Evolutionary conservation across 768 basidiomycete genomes (phyloP), one percentile per base, ranked within the genome.

Genomic region (Mycena capillaripes): DNA sequence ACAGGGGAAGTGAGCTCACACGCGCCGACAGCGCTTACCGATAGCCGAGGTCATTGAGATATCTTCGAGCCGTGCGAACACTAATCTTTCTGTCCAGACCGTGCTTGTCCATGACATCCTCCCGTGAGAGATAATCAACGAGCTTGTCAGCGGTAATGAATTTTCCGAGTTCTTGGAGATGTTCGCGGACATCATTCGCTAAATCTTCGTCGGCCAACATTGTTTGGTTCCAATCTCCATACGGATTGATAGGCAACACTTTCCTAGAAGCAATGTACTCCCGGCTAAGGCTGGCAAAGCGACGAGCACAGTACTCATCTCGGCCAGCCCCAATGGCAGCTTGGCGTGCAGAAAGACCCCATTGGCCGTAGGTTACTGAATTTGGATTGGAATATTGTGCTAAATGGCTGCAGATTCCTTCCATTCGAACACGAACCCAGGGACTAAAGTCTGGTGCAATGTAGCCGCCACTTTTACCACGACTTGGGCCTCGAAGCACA

Each of bases 31-130:
- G 9, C 34, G 55, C 59, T 69, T 23, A 83, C 34, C 70, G 53
- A 50, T 78, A 81, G 4, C 72, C 76, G 48, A 81, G 55, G 8
- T 66, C 69, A 21, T 74, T 46, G 75, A 83, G 71, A 77, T 78
- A 83, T 4, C 69, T 30, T 23, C 70, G 69, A 9, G 80, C 82
- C 9, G 79, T 82, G 29, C 62, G 32, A 21, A 76, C 55, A 29
- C 72, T 73, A 29, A 81, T 79, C 6, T 62, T 70, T 65, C 74
- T 75, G 42, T 74, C 71, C 2, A 79, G 60, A 14, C 61, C 67
- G 42, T 73, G 67, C 16, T 72, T 36, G 19, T 36, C 48, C 50
- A 70, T 40, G 21, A 80, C 59, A 3, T 79, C 75, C 0, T 63
- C 71, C 12, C 57, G 16, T 0, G 40, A 61, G 17, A 75, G 34